These are phyloP conservation scores for Yamadazyma atmosphaerica DNA, from an alignment of 1,139 yeast species.

Conservation along the genomic window DNA sequence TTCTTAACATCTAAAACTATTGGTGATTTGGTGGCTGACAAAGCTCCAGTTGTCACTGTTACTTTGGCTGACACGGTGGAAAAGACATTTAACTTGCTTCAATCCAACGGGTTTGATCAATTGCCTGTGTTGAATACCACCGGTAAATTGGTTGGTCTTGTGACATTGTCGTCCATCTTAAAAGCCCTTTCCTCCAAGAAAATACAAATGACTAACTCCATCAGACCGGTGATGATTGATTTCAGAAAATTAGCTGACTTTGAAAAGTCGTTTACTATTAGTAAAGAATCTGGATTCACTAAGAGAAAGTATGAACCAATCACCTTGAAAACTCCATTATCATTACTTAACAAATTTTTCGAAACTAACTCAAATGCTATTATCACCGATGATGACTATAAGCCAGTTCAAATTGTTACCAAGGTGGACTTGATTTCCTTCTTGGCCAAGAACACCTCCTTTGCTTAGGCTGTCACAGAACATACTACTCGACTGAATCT, in stretches of 20 bases:
- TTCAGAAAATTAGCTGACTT: constrained; percentile 72
- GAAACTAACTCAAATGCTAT: constrained; percentile 87
- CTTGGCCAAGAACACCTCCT: constrained; percentile 27
- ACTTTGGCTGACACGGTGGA: constrained; percentile 60
- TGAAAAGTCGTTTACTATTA: constrained; percentile 64
- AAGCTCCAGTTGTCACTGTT: constrained; percentile 83
- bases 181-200: constrained; percentile 66
- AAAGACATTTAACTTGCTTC: constrained; percentile 69
- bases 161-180: constrained; percentile 73
- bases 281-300: constrained; percentile 59
- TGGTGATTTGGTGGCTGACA: constrained; percentile 59
- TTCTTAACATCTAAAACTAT: constrained; percentile 53
- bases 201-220: constrained; percentile 59
- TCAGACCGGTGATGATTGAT: constrained; percentile 66
- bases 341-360: constrained; percentile 74
- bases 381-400: constrained; percentile 69
- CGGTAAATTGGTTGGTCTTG: constrained; percentile 72
- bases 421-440: constrained; percentile 81
- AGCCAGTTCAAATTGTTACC: constrained; percentile 83
- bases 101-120: constrained; percentile 82
- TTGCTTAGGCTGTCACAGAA: constrained; percentile 8
- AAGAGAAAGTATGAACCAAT: constrained; percentile 69
- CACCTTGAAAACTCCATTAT: constrained; percentile 66
- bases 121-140: constrained; percentile 66
- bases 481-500: neutral